Percentiles rank a stretch among this genome's conserved stretches.
phyloP scores from a whole-genome alignment of 352 stramenopile species.

The Globisporangium abappressorium region DNA sequence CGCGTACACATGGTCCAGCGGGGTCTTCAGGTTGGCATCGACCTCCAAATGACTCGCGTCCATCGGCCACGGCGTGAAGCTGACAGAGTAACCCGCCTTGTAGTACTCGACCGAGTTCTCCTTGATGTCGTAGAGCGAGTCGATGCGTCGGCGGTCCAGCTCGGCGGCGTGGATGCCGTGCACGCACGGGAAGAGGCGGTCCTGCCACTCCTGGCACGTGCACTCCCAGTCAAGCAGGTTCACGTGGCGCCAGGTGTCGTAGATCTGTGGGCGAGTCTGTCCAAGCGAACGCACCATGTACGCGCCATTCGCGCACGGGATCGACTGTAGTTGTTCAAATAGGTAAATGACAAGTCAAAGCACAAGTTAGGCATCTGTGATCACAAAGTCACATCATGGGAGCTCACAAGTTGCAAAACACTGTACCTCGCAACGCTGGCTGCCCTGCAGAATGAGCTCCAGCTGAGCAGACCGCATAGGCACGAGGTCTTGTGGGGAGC shows the following conservation, averaged over 20 bases:
- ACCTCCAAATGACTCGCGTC: conserved; percentile 41
- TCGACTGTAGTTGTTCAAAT: conserved; percentile 39
- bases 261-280: conserved; percentile 44
- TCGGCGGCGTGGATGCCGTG: conserved; percentile 73
- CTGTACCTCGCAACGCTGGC: conserved; percentile 73
- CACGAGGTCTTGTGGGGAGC: conserved; percentile 57
- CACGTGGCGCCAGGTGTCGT: conserved; percentile 77
- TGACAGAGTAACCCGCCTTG: conserved; percentile 48
- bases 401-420: conserved; percentile 1
- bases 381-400: background rate
- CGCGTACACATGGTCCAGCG: conserved; percentile 61
- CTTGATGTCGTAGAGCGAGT: conserved; percentile 68
- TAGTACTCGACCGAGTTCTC: conserved; percentile 71
- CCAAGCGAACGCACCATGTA: conserved; percentile 79
- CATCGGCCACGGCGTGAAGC: conserved; percentile 63
- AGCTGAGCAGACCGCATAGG: conserved; percentile 58
- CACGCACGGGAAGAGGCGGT: conserved; percentile 72
- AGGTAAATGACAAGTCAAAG: background rate
- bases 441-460: conserved; percentile 67
- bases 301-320: conserved; percentile 72
- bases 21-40: conserved; percentile 54
- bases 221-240: conserved; percentile 75
- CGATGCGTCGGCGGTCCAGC: conserved; percentile 66
- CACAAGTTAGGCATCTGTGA: background rate
- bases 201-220: conserved; percentile 80